Evolutionary conservation across 345 rosid genomes (phyloP).

Genomic region (Toxicodendron radicans): DNA sequence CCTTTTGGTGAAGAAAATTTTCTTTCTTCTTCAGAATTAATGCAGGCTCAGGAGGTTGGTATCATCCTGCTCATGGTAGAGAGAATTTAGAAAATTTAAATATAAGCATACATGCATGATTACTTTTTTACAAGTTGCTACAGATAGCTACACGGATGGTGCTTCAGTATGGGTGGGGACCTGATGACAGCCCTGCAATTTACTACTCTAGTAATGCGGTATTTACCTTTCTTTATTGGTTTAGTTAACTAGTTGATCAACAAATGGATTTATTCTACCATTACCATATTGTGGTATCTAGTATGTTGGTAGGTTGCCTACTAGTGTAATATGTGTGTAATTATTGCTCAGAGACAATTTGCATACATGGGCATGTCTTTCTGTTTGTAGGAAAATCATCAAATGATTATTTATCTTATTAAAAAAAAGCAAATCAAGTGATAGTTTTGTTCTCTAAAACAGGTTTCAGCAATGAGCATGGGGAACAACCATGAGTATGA

Average conservation of each 20-base stretch:
- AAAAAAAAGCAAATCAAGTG: neutral
- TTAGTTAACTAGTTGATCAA: neutral
- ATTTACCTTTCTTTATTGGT: constrained; percentile 32
- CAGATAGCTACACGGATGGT: constrained; percentile 97
- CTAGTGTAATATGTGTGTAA: constrained; percentile 11
- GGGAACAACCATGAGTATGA: constrained; percentile 81
- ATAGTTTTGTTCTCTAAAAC: constrained; percentile 22
- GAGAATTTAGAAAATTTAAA: constrained; percentile 1
- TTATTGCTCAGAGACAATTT: neutral
- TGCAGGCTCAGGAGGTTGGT: constrained; percentile 85
- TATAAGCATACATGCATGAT: constrained; percentile 10
- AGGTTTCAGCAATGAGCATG: constrained; percentile 83
- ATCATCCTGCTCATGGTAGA: constrained; percentile 15
- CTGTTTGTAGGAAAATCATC: too few species aligned
- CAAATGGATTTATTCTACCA: constrained; percentile 4
- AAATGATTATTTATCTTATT: neutral
- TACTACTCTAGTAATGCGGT: constrained; percentile 79
- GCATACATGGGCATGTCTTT: neutral
- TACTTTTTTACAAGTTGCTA: constrained; percentile 30
- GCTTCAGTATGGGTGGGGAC: constrained; percentile 97
- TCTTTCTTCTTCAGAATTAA: constrained; percentile 75
- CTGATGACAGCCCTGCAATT: constrained; percentile 88
- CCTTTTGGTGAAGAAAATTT: constrained; percentile 82
- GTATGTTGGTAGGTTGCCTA: neutral
- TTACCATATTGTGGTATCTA: neutral